A percentile compares a stretch with the other conserved stretches of the same genome.
Conservation (phyloP, 805 yeast genomes). For the Hanseniaspora valbyensis region DNA sequence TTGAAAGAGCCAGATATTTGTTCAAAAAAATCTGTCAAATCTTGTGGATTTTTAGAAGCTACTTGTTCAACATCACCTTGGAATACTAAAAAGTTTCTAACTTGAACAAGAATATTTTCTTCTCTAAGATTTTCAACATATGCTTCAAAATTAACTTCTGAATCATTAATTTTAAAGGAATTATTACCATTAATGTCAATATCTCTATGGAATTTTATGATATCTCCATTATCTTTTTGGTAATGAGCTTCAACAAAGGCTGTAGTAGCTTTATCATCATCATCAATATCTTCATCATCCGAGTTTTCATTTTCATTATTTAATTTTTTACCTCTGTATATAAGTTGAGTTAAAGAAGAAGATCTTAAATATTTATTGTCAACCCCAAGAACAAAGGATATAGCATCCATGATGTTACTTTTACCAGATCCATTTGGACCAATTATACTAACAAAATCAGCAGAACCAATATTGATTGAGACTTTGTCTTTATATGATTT, state of each 20-base stretch:
- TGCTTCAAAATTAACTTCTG: slow-evolving; percentile 47
- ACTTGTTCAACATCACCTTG: slow-evolving; percentile 95
- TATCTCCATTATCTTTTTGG: slow-evolving; percentile 38
- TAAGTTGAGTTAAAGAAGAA: slow-evolving; percentile 56
- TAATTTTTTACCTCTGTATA: slow-evolving; percentile 58
- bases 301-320: slow-evolving; percentile 20
- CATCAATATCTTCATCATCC: slow-evolving; percentile 2
- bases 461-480: slow-evolving; percentile 69
- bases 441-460: slow-evolving; percentile 77
- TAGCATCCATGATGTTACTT: slow-evolving; percentile 95
- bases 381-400: slow-evolving; percentile 86
- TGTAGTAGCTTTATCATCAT: slow-evolving; percentile 30
- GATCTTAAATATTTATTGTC: slow-evolving; percentile 68
- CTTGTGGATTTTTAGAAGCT: slow-evolving; percentile 74
- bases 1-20: slow-evolving; percentile 74
- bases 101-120: slow-evolving; percentile 77
- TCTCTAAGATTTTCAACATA: slow-evolving; percentile 56
- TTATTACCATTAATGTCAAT: slow-evolving; percentile 51
- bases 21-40: slow-evolving; percentile 65
- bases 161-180: slow-evolving; percentile 55
- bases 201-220: slow-evolving; percentile 51
- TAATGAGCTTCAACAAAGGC: slow-evolving; percentile 77
- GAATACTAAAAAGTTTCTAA: slow-evolving; percentile 82
- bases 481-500: slow-evolving; percentile 78
- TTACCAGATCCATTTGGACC: slow-evolving; percentile 99